Conservation (phyloP, 2,329 filamentous ascomycete species). For the Diaporthe velutina region DNA sequence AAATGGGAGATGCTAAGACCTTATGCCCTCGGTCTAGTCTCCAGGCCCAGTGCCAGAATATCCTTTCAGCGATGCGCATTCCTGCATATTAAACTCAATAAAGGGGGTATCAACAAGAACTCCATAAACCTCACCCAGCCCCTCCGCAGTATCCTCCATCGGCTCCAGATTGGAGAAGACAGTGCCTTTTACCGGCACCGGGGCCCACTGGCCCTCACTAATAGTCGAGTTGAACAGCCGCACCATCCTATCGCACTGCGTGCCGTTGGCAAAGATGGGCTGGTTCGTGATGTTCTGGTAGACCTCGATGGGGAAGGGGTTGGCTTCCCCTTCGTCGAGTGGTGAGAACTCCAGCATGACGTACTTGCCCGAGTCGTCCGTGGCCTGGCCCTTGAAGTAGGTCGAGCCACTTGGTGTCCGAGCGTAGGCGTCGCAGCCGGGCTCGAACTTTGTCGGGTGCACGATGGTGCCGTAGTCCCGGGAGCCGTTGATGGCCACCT, state of each 20-base stretch:
- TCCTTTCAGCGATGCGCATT: constrained; percentile 46
- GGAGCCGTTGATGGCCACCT: constrained; percentile 58
- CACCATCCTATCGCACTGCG: constrained; percentile 53
- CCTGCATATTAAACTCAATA: constrained; percentile 50
- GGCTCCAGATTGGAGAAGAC: constrained; percentile 45
- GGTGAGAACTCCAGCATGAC: constrained; percentile 47
- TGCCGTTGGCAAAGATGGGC: constrained; percentile 65
- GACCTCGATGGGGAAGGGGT: constrained; percentile 56
- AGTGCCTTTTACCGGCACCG: constrained; percentile 44
- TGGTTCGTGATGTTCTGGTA: constrained; percentile 68
- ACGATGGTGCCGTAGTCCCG: constrained; percentile 60
- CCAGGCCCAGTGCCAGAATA: constrained; percentile 42
- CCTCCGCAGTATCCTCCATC: constrained; percentile 37
- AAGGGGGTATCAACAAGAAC: constrained; percentile 50
- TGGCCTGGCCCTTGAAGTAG: constrained; percentile 43
- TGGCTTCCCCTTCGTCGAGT: constrained; percentile 26
- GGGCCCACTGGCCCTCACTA: constrained; percentile 44
- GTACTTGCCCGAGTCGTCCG: constrained; percentile 44
- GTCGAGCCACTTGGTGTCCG: constrained; percentile 45
- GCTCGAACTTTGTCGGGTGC: constrained; percentile 58
- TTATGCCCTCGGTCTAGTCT: constrained; percentile 30
- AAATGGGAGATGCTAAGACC: neutral
- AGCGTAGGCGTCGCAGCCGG: constrained; percentile 63
- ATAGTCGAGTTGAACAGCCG: constrained; percentile 50
- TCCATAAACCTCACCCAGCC: constrained; percentile 45